phyloP scores from a whole-genome alignment of 371 early-diverging fungal species.

The Rhizopus sp. region DNA sequence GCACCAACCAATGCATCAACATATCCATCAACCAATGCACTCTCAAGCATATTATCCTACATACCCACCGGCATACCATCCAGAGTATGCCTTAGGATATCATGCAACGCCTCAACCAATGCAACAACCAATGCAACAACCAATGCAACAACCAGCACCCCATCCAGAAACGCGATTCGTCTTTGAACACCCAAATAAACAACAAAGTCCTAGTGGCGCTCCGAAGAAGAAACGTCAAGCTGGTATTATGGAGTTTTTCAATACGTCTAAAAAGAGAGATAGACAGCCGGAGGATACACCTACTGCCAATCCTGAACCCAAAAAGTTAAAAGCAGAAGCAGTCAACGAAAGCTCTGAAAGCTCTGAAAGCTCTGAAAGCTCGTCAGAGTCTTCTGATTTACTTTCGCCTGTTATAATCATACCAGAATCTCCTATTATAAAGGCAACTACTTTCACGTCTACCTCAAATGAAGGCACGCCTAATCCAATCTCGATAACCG shows the following conservation, averaged over 20 bases:
- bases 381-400: background rate
- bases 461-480: background rate
- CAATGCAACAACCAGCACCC: too few species aligned
- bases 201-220: background rate
- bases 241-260: conserved; percentile 1
- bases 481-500: background rate
- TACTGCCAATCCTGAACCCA: background rate
- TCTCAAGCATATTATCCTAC: too few species aligned
- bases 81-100: too few species aligned
- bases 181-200: background rate
- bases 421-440: background rate
- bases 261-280: background rate
- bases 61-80: too few species aligned
- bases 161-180: background rate
- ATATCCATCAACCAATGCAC: too few species aligned
- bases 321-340: background rate
- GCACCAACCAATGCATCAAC: too few species aligned
- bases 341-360: background rate
- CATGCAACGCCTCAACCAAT: too few species aligned
- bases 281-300: background rate
- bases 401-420: background rate
- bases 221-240: background rate
- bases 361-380: too few species aligned
- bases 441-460: background rate
- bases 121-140: too few species aligned